Conservation (phyloP, 2,329 filamentous ascomycete species). For the Xenoacremonium recifei region DNA sequence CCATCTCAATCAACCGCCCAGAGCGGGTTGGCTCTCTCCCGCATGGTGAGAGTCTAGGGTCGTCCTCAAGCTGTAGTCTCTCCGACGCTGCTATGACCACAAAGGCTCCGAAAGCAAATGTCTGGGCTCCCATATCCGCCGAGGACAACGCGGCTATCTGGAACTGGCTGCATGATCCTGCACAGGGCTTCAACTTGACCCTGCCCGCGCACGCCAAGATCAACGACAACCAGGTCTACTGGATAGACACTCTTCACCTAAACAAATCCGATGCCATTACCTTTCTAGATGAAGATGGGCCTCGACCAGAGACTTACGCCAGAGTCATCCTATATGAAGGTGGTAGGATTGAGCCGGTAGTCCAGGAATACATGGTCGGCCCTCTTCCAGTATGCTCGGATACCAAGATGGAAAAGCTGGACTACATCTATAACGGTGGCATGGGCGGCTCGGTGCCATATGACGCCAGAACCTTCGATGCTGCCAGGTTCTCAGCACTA, state of each 20-base stretch:
- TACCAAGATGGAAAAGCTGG: slow-evolving; percentile 37
- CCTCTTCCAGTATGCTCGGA: slow-evolving; percentile 41
- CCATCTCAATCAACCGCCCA: too few species aligned
- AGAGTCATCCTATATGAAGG: slow-evolving; percentile 45
- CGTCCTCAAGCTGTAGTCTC: too few species aligned
- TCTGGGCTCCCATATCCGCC: slow-evolving; percentile 40
- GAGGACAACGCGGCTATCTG: slow-evolving; percentile 43
- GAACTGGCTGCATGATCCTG: slow-evolving; percentile 40
- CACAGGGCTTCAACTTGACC: slow-evolving; percentile 44
- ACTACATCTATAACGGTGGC: slow-evolving; percentile 44
- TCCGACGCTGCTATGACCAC: not conserved
- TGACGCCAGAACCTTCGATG: slow-evolving; percentile 33
- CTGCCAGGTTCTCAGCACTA: slow-evolving; percentile 27
- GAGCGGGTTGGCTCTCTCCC: too few species aligned
- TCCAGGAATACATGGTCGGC: slow-evolving; percentile 49
- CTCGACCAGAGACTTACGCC: slow-evolving; percentile 40
- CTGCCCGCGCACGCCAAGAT: slow-evolving; percentile 32
- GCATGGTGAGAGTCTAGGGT: too few species aligned
- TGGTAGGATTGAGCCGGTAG: slow-evolving; percentile 39
- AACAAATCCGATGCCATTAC: slow-evolving; percentile 47
- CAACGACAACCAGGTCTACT: slow-evolving; percentile 46
- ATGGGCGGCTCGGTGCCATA: slow-evolving; percentile 35
- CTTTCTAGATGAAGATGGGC: slow-evolving; percentile 39
- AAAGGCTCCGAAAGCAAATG: not conserved
- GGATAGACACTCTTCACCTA: slow-evolving; percentile 45